A percentile compares a stretch with the other conserved stretches of the same genome.
Evolutionary conservation across 2,329 filamentous ascomycete genomes (phyloP).

Genomic region (Sarocladiaceae sp.): DNA sequence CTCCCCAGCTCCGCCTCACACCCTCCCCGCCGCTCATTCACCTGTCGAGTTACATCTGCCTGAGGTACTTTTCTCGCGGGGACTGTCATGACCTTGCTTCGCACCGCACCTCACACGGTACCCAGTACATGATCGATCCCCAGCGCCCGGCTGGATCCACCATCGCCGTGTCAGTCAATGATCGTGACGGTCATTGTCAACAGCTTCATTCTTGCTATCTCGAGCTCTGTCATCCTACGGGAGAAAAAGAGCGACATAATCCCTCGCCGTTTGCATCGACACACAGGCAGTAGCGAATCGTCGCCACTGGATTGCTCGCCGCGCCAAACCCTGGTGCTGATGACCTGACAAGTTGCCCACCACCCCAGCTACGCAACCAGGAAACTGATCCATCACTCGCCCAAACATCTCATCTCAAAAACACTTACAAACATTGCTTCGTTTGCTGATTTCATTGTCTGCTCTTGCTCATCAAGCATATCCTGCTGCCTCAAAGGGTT

Average conservation of each 20-base stretch:
- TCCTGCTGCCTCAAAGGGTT: no score
- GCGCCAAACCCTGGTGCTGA: constrained; percentile 2
- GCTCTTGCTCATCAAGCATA: no score
- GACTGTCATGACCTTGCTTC: neutral
- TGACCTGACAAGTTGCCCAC: constrained; percentile 3
- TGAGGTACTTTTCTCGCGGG: constrained; percentile 9
- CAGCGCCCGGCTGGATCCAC: neutral
- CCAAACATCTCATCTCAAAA: neutral
- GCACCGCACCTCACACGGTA: neutral
- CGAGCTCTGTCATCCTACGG: no score
- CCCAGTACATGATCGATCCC: neutral
- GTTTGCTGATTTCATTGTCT: no score
- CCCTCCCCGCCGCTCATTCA: neutral
- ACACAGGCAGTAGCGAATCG: neutral
- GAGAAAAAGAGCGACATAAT: no score
- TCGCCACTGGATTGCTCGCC: constrained; percentile 1
- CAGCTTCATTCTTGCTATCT: neutral
- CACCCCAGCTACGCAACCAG: constrained; percentile 2
- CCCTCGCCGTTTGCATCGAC: no score
- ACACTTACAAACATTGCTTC: neutral
- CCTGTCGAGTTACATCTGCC: constrained; percentile 1
- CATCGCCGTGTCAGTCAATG: no score
- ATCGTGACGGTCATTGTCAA: neutral
- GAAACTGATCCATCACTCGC: neutral
- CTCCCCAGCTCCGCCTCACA: neutral